Percentiles rank a stretch among this genome's conserved stretches.
phyloP scores from a whole-genome alignment of 106 monocot genomes.

The Xerophyta viscosa region DNA sequence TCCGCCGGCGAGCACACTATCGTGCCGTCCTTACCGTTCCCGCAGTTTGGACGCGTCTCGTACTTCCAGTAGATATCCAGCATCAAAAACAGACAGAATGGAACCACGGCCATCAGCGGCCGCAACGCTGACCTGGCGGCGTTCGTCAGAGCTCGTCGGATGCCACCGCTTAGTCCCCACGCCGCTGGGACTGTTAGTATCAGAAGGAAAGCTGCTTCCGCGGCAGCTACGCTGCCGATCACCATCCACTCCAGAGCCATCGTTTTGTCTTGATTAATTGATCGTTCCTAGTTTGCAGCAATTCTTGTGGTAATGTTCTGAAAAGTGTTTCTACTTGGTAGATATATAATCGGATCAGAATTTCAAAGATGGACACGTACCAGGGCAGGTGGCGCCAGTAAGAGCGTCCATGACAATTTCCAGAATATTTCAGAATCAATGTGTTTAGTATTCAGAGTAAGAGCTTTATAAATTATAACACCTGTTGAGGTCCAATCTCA shows the following conservation, averaged over 20 bases:
- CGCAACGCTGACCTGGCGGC: not conserved
- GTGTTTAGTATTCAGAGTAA: too few relatives aligned
- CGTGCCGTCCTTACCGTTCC: not conserved
- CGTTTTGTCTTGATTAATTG: too few relatives aligned
- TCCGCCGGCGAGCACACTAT: conserved; percentile 11
- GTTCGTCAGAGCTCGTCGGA: not conserved
- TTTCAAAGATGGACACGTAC: too few relatives aligned
- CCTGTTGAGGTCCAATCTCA: too few relatives aligned
- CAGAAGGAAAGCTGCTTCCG: conserved; percentile 1
- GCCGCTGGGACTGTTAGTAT: not conserved
- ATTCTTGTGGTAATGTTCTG: too few relatives aligned
- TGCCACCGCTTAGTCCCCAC: not conserved
- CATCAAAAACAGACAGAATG: conserved; percentile 4
- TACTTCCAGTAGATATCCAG: conserved; percentile 12
- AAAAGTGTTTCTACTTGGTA: too few relatives aligned
- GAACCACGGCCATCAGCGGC: conserved; percentile 3
- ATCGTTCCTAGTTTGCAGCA: too few relatives aligned
- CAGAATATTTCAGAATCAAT: too few relatives aligned
- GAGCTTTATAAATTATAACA: too few relatives aligned
- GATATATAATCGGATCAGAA: too few relatives aligned
- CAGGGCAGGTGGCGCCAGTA: too few relatives aligned
- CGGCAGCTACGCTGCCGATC: not conserved
- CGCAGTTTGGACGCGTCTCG: not conserved
- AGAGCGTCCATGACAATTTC: too few relatives aligned
- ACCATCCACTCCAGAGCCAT: conserved; percentile 8